Conservation (phyloP, 495 filamentous ascomycete genomes). For the Xylaria longipes region DNA sequence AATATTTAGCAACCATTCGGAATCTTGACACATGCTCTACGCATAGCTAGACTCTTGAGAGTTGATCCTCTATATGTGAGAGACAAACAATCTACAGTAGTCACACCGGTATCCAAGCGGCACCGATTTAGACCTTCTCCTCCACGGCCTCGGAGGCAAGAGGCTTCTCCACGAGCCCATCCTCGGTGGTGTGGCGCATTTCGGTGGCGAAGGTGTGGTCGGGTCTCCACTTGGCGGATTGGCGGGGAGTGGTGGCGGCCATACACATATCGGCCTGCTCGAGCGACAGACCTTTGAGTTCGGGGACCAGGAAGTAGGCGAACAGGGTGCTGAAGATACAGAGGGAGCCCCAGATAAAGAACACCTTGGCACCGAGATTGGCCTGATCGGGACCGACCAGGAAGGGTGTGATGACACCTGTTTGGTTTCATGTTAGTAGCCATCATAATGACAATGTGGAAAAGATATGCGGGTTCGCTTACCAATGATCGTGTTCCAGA, state of each 20-base stretch:
- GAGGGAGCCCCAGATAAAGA: slow-evolving; percentile 71
- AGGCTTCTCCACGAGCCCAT: slow-evolving; percentile 28
- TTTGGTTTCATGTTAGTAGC: slow-evolving; percentile 52
- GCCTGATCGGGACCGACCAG: slow-evolving; percentile 61
- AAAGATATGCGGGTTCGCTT: background rate
- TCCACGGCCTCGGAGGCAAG: slow-evolving; percentile 29
- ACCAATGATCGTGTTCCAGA: slow-evolving; percentile 66
- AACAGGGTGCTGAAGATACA: slow-evolving; percentile 64
- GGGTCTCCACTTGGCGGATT: slow-evolving; percentile 65
- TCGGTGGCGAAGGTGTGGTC: slow-evolving; percentile 68
- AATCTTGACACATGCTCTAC: slow-evolving; percentile 14
- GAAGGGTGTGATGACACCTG: slow-evolving; percentile 70
- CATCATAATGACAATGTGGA: background rate
- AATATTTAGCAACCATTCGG: background rate
- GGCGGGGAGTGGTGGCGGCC: slow-evolving; percentile 68
- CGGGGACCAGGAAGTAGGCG: slow-evolving; percentile 75
- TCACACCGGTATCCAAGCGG: background rate
- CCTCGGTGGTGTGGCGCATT: slow-evolving; percentile 49
- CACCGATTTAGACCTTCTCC: slow-evolving; percentile 37
- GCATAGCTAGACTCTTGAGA: background rate
- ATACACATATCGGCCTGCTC: slow-evolving; percentile 83
- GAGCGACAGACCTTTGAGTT: slow-evolving; percentile 78
- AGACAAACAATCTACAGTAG: slow-evolving; percentile 16
- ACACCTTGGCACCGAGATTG: slow-evolving; percentile 68
- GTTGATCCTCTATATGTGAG: slow-evolving; percentile 9